Conservation (phyloP, 352 stramenopile genomes). For the Phytopythium mirpurense region DNA sequence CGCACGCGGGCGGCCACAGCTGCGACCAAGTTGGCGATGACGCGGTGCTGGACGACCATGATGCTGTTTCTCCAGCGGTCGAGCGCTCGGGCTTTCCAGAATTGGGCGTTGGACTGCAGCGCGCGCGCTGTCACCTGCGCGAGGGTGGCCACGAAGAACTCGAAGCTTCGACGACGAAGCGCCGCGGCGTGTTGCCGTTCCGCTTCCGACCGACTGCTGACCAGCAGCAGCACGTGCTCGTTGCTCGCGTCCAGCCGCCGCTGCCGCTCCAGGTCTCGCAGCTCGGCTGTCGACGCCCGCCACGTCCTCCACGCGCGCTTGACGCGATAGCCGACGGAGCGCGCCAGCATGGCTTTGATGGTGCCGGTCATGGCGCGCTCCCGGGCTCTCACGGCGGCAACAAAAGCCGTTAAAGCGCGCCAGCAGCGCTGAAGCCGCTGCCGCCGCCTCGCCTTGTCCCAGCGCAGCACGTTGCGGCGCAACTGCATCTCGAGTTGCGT, state of each 20-base stretch:
- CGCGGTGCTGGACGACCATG: background rate
- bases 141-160: conserved; percentile 7
- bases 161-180: conserved; percentile 10
- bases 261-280: conserved; percentile 10
- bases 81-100: background rate
- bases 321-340: background rate
- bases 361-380: conserved; percentile 8
- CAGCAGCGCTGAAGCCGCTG: background rate
- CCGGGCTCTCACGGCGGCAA: background rate
- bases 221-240: conserved; percentile 17
- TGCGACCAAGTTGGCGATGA: background rate
- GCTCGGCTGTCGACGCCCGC: conserved; percentile 1
- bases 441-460: background rate
- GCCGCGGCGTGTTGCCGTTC: conserved; percentile 2
- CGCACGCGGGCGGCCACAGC: background rate
- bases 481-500: background rate
- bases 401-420: conserved; percentile 1
- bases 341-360: conserved; percentile 4
- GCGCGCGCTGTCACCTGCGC: conserved; percentile 2
- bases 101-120: background rate
- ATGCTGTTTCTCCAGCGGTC: conserved; percentile 1
- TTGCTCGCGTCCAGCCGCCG: conserved; percentile 10
- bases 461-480: background rate
- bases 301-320: conserved; percentile 8
- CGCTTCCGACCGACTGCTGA: conserved; percentile 11